Conservation (phyloP, 495 filamentous ascomycete species). For the Penicillium antarcticum region DNA sequence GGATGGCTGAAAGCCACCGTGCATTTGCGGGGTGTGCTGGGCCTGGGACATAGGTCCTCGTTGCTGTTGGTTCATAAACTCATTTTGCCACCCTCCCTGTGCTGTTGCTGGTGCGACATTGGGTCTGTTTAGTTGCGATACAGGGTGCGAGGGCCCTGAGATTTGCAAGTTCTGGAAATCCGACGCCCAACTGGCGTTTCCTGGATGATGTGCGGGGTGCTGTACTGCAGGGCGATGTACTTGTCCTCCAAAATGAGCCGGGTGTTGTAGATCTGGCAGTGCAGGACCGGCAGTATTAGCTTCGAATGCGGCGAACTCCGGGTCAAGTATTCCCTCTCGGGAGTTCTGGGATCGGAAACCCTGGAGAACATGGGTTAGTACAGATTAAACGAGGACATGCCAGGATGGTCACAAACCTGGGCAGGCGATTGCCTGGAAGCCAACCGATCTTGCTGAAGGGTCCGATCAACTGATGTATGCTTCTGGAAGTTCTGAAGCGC, state of each 20-base stretch:
- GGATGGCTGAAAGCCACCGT: conserved; percentile 29
- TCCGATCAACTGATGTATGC: conserved; percentile 72
- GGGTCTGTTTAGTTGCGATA: conserved; percentile 31
- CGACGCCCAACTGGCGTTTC: conserved; percentile 39
- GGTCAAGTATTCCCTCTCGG: conserved; percentile 55
- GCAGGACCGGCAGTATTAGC: conserved; percentile 39
- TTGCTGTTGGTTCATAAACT: conserved; percentile 44
- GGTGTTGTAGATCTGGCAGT: conserved; percentile 30
- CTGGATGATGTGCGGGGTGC: conserved; percentile 18
- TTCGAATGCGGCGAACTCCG: conserved; percentile 72
- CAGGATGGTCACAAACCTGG: conserved; percentile 42
- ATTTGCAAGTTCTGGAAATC: conserved; percentile 51
- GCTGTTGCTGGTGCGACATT: conserved; percentile 24
- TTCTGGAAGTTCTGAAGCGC: conserved; percentile 81
- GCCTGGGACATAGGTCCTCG: conserved; percentile 15
- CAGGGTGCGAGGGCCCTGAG: conserved; percentile 30
- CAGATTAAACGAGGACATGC: background rate
- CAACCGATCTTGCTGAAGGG: conserved; percentile 81
- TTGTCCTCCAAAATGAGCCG: conserved; percentile 20
- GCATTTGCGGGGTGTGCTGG: conserved; percentile 22
- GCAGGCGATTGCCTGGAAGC: conserved; percentile 48
- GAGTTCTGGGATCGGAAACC: conserved; percentile 60
- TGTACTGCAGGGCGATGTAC: conserved; percentile 15
- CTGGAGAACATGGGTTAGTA: conserved; percentile 33
- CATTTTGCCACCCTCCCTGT: conserved; percentile 51